Evolutionary conservation across 2,329 filamentous ascomycete genomes (phyloP).

Genomic region (Ceratocystis alfenasii): DNA sequence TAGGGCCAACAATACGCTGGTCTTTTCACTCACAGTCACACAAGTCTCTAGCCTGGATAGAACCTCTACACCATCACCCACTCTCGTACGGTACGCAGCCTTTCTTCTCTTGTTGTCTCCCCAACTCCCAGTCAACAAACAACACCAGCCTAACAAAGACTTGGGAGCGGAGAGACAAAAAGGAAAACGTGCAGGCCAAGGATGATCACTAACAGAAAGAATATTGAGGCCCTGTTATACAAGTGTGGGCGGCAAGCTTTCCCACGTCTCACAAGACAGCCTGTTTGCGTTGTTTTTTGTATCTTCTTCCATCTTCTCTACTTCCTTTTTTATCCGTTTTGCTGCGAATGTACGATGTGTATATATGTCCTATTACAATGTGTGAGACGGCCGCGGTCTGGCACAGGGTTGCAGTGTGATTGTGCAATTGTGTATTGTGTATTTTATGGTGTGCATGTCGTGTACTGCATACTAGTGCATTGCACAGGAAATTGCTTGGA

Average conservation of each 20-base stretch:
- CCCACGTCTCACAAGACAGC: background rate
- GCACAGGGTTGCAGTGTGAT: background rate
- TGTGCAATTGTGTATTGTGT: background rate
- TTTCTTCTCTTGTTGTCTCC: background rate
- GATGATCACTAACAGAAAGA: background rate
- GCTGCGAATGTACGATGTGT: background rate
- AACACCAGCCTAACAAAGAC: too few species aligned
- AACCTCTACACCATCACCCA: background rate
- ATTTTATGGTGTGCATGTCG: background rate
- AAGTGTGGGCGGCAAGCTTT: background rate
- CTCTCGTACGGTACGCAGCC: background rate
- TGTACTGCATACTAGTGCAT: background rate
- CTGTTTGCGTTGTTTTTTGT: slow-evolving; percentile 1
- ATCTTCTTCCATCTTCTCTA: background rate
- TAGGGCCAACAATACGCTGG: background rate
- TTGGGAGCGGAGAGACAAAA: background rate
- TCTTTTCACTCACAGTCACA: background rate
- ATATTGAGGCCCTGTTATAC: slow-evolving; percentile 1
- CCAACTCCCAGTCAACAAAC: too few species aligned
- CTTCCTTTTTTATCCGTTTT: background rate
- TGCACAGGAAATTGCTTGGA: background rate
- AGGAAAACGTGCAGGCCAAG: background rate
- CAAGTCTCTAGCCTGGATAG: background rate
- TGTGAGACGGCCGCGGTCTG: background rate
- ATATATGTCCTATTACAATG: background rate